Percentiles rank a stretch among this genome's conserved stretches.
Conservation (phyloP, 2,329 filamentous ascomycete genomes). For the Ophiostoma ips region DNA sequence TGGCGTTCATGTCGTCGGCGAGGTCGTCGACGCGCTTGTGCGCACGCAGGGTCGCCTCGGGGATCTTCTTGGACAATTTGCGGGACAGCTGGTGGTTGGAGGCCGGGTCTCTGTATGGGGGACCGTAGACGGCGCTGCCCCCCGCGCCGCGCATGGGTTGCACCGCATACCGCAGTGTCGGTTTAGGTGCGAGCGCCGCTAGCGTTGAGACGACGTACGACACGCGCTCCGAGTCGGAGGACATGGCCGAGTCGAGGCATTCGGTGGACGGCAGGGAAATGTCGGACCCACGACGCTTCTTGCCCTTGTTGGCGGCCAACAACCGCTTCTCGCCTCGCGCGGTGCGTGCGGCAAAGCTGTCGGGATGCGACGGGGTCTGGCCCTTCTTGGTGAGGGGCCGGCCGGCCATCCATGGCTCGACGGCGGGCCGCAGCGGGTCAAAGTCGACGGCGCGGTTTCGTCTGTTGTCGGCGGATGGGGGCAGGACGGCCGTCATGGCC, state of each 20-base stretch:
- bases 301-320: conserved; percentile 27
- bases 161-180: conserved; percentile 63
- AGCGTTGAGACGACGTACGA: conserved; percentile 71
- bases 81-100: conserved; percentile 32
- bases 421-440: conserved; percentile 49
- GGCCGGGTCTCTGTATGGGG: conserved; percentile 26
- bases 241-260: conserved; percentile 65
- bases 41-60: conserved; percentile 45
- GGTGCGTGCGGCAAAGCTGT: conserved; percentile 23
- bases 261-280: conserved; percentile 60
- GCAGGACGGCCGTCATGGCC: conserved; percentile 50
- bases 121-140: conserved; percentile 17
- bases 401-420: conserved; percentile 43
- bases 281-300: conserved; percentile 37
- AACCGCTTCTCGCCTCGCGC: neutral
- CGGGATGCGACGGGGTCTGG: conserved; percentile 35
- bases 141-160: conserved; percentile 37
- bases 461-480: neutral
- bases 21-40: conserved; percentile 55
- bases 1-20: conserved; percentile 73
- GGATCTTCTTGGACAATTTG: conserved; percentile 38
- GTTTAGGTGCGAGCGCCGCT: conserved; percentile 71
- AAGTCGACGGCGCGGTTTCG: conserved; percentile 25
- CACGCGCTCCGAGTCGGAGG: conserved; percentile 57
- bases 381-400: neutral